Conservation (phyloP, 2,329 filamentous ascomycete species). For the Colletotrichum ledebouriae region DNA sequence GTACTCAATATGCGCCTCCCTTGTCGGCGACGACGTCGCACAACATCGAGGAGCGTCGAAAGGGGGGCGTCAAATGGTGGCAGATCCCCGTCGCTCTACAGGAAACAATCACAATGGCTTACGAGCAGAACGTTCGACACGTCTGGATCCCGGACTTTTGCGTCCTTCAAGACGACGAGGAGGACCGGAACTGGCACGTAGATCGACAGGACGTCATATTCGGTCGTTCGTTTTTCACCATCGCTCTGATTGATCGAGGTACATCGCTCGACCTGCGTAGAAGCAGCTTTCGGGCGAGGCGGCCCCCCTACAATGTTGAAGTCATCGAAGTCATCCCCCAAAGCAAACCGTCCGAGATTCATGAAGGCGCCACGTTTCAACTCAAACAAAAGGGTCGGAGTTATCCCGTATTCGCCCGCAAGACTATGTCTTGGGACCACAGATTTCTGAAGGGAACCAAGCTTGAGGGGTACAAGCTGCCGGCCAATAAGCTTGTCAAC, state of each 20-base stretch:
- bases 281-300: not conserved
- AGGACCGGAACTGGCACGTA: slow-evolving; percentile 22
- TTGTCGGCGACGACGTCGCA: slow-evolving; percentile 3
- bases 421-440: slow-evolving; percentile 5
- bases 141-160: slow-evolving; percentile 20
- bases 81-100: slow-evolving; percentile 21
- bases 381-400: not conserved
- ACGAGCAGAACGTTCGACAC: slow-evolving; percentile 10
- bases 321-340: not conserved
- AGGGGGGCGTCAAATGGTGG: slow-evolving; percentile 15
- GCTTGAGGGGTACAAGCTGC: no score
- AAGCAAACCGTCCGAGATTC: no score
- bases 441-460: not conserved
- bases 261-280: not conserved
- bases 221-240: slow-evolving; percentile 12
- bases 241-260: slow-evolving; percentile 9
- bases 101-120: slow-evolving; percentile 18
- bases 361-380: not conserved
- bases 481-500: no score
- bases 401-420: slow-evolving; percentile 10
- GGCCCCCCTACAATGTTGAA: not conserved
- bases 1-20: not conserved
- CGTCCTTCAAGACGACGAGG: slow-evolving; percentile 11
- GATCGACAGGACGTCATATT: slow-evolving; percentile 21
- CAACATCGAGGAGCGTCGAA: slow-evolving; percentile 13